Evolutionary conservation across 129 eudicot species (phyloP), one percentile per base, ranked within the genome.

Genomic region (Arctium minus): DNA sequence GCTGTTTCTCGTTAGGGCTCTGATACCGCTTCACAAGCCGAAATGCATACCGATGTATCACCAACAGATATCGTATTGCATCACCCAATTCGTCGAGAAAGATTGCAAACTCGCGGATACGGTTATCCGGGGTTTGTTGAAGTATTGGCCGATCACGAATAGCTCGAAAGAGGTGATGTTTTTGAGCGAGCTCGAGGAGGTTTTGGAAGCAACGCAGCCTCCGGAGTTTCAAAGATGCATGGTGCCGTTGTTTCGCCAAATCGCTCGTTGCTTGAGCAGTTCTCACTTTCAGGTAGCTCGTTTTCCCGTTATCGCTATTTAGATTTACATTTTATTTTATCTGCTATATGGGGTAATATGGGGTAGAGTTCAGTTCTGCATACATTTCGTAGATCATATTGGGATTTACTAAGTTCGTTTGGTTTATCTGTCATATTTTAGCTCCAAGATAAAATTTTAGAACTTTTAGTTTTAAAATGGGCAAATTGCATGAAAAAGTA

Each of bases 1-100:
- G 50, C 80, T 92, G 82, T 92, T 92, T 76, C 92, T 92, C 39
- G 92, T 88, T 10, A 77, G 97, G 73, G 92, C 92, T 3, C 81
- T 90, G n/a, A 92, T 92, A 70, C 97, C 94, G 2, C 91, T 92
- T 60, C 97, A 92, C 39, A 92, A 90, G 73, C 97, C 97, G 17
- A 92, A 92, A 83, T 90, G 94, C 79, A 79, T 92, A 62, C 86
- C 91, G 1, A 80, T 85, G 88, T 92, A 92, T 81, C 97, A 92
- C 75, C 97, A 90, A 85, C 97, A 92, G 72, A 85, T 92, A 50
- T 87, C 97, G 44, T 92, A 92, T 70, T 90, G 97, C 73, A 88
- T 92, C 10, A 88, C 91, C 6, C 97, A 92, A 37, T 92, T 92
- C 71, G 94, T 92, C 68, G 97, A 92, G 72, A 92, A 92, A 73